Evolutionary conservation across 768 basidiomycete species (phyloP), one percentile per base, ranked within the genome.

Genomic region (Rhizopogon sp.): DNA sequence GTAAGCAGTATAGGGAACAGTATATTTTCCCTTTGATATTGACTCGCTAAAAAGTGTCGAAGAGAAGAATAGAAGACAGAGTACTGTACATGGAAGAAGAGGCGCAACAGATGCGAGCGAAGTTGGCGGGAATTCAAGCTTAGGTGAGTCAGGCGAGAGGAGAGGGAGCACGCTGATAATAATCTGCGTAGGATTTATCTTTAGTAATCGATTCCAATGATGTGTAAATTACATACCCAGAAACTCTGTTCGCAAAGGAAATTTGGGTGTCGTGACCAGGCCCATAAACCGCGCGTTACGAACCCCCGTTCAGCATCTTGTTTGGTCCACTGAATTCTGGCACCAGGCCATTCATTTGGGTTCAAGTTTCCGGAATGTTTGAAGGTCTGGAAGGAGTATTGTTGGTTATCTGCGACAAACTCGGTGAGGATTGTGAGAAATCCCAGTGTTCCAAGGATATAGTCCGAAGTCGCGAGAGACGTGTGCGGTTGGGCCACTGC

Each of bases 391-490:
- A 78, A 96, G 3, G 87, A 82, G 69, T 82, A 94, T 62, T 98
- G 96, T 66, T 94, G 91, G 61, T 95, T 93, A 69, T 98, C 96
- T 4, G 95, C 81, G 1, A 80, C 83, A 72, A 90, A 93, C 66
- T 98, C 95, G 37, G 84, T 58, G 1, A 72, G 76, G 43, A 96
- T 68, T 14, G 82, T 71, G 14, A 78, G 53, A 8, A 96, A 70
- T 3, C 86, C 84, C 4, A 86, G 65, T 0, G 68, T 60, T 6
- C 82, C 77, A 31, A 97, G 80, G 22, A 76, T 44, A 59, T 80
- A 79, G 62, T 98, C 95, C 6, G 85, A 80, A 1, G 66, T 59
- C 17, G 73, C 66, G 47, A 91, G 79, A 8, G 73, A 55, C 6
- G 74, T 72, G 54, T 84, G 79, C 16, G 84, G 76, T 61, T 85